A percentile compares a stretch with the other conserved stretches of the same genome.
These are phyloP conservation scores for Candida neerlandica DNA, from an alignment of 1,139 yeast genomes.

Conservation along the genomic window DNA sequence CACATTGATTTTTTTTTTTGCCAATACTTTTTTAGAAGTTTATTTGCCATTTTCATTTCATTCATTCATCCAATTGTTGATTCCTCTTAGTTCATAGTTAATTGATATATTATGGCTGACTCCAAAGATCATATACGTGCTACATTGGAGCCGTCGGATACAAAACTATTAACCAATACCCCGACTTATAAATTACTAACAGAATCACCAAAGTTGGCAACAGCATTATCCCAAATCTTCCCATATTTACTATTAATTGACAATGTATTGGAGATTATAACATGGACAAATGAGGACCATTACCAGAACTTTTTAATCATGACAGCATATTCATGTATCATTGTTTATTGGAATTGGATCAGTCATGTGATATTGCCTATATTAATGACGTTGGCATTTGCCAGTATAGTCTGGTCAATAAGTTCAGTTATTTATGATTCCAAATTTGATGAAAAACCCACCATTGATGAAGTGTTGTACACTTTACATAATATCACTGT, in stretches of 20 bases:
- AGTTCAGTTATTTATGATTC: constrained; percentile 47
- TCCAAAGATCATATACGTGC: constrained; percentile 16
- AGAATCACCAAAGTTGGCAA: constrained; percentile 49
- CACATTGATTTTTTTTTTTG: neutral
- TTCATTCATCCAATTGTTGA: neutral
- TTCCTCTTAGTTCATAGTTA: too few species aligned
- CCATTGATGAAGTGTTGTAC: constrained; percentile 57
- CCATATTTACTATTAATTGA: constrained; percentile 52
- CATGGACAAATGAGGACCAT: constrained; percentile 60
- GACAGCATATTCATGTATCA: constrained; percentile 39
- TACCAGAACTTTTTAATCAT: constrained; percentile 50
- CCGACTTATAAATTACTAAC: constrained; percentile 33
- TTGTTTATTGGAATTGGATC: constrained; percentile 48
- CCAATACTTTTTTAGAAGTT: neutral
- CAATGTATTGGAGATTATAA: constrained; percentile 44
- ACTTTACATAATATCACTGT: constrained; percentile 52
- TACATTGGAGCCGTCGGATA: constrained; percentile 39
- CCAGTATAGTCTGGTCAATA: constrained; percentile 49
- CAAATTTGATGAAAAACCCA: constrained; percentile 50
- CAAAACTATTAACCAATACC: constrained; percentile 29
- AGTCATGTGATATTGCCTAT: constrained; percentile 43
- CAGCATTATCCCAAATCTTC: constrained; percentile 50
- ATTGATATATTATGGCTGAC: constrained; percentile 13
- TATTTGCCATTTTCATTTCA: neutral
- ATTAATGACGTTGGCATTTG: constrained; percentile 34